These are phyloP conservation scores for Metschnikowia lunata DNA, from an alignment of 805 yeast genomes.

Conservation along the genomic window DNA sequence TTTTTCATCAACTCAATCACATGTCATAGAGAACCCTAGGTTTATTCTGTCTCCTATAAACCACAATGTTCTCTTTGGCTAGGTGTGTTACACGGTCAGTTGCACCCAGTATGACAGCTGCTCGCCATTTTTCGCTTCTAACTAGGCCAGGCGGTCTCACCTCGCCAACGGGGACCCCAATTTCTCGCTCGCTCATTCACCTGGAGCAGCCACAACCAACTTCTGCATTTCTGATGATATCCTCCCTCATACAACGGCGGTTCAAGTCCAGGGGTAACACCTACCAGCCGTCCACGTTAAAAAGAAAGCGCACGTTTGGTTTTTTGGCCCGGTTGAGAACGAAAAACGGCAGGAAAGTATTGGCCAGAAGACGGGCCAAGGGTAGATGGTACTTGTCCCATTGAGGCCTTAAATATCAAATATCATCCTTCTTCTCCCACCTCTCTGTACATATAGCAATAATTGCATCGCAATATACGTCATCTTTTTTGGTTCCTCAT, in stretches of 20 bases:
- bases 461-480: constrained; percentile 5
- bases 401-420: constrained; percentile 25
- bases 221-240: constrained; percentile 21
- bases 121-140: constrained; percentile 14
- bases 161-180: constrained; percentile 1
- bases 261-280: constrained; percentile 92
- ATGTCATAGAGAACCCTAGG: no score
- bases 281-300: constrained; percentile 87
- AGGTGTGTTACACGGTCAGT: background rate
- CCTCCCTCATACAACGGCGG: constrained; percentile 50
- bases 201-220: constrained; percentile 8
- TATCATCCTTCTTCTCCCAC: background rate
- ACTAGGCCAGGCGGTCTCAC: constrained; percentile 5
- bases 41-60: no score
- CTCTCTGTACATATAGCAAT: constrained; percentile 6
- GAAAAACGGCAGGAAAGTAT: constrained; percentile 70
- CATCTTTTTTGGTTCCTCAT: constrained; percentile 11
- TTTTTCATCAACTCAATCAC: no score
- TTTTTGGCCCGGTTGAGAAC: constrained; percentile 79
- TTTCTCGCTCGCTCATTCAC: constrained; percentile 3
- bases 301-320: constrained; percentile 86
- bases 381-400: constrained; percentile 93
- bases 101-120: background rate
- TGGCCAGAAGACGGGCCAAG: constrained; percentile 74
- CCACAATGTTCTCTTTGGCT: constrained; percentile 3